phyloP scores from a whole-genome alignment of 108 stramenopile species.

The Phaeodactylum tricornutum region DNA sequence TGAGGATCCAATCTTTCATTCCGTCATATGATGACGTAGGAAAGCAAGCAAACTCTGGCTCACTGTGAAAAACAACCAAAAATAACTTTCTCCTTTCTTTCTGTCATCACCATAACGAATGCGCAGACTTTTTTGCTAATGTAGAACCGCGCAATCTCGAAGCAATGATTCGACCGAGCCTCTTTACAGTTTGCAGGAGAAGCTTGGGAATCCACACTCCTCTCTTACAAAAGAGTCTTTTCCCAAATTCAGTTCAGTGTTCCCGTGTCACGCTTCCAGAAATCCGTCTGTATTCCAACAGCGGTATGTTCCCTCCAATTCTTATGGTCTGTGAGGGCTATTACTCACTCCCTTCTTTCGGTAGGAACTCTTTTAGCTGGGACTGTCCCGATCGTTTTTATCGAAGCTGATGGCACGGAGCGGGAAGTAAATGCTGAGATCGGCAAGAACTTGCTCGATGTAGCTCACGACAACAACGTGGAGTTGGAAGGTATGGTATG shows the following conservation, averaged over 20 bases:
- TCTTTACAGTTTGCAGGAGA: no score
- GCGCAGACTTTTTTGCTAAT: no score
- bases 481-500: slow-evolving; percentile 63
- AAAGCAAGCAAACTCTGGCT: no score
- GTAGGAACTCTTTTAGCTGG: background rate
- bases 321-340: background rate
- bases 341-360: slow-evolving; percentile 1
- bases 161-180: no score
- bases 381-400: slow-evolving; percentile 51
- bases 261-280: background rate
- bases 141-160: no score
- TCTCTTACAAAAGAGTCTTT: background rate
- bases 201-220: no score
- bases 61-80: no score
- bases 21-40: no score
- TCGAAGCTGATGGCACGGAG: slow-evolving; percentile 60
- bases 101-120: no score
- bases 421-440: slow-evolving; percentile 56
- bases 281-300: background rate
- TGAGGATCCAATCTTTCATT: no score
- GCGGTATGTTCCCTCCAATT: background rate
- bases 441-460: slow-evolving; percentile 63
- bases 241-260: background rate
- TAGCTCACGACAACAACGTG: slow-evolving; percentile 81
- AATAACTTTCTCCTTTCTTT: no score